Percentiles rank a stretch among this genome's conserved stretches.
These are phyloP conservation scores for Collybiopsis luxurians DNA, from an alignment of 768 basidiomycete species.

Conservation along the genomic window DNA sequence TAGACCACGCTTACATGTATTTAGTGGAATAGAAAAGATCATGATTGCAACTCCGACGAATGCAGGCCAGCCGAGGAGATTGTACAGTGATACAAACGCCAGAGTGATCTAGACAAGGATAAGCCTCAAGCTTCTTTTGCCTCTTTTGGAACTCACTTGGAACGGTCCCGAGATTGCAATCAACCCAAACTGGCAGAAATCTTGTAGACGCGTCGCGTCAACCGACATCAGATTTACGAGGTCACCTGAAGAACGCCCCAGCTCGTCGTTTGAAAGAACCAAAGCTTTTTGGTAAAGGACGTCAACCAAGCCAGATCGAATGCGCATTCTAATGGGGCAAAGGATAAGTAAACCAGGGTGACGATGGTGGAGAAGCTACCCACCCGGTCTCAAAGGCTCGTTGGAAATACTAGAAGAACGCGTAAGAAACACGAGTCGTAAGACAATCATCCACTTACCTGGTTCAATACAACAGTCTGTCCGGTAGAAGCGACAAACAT, in stretches of 20 bases:
- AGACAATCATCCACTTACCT: slow-evolving; percentile 39
- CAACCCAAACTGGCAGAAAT: slow-evolving; percentile 79
- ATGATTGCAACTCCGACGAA: slow-evolving; percentile 89
- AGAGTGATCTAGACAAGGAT: slow-evolving; percentile 51
- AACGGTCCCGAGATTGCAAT: slow-evolving; percentile 80
- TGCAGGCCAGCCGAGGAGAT: slow-evolving; percentile 87
- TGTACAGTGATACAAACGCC: slow-evolving; percentile 88
- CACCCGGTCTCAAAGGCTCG: slow-evolving; percentile 71
- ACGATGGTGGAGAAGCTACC: background rate
- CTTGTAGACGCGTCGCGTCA: slow-evolving; percentile 75
- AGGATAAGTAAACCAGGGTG: background rate
- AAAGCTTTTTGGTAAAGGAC: slow-evolving; percentile 86
- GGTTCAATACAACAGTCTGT: slow-evolving; percentile 80
- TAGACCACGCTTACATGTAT: slow-evolving; percentile 50
- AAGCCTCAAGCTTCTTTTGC: too few relatives aligned
- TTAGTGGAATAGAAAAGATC: slow-evolving; percentile 77
- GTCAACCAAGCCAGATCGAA: slow-evolving; percentile 84
- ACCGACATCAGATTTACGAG: slow-evolving; percentile 95
- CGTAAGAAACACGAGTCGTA: background rate
- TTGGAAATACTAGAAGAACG: slow-evolving; percentile 71
- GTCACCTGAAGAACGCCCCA: slow-evolving; percentile 80
- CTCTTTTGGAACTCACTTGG: slow-evolving; percentile 13
- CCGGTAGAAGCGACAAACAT: slow-evolving; percentile 83
- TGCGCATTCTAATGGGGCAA: slow-evolving; percentile 64
- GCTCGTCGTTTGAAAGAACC: slow-evolving; percentile 82